Evolutionary conservation across 345 rosid species (phyloP).

Genomic region (Eucalyptus albens): DNA sequence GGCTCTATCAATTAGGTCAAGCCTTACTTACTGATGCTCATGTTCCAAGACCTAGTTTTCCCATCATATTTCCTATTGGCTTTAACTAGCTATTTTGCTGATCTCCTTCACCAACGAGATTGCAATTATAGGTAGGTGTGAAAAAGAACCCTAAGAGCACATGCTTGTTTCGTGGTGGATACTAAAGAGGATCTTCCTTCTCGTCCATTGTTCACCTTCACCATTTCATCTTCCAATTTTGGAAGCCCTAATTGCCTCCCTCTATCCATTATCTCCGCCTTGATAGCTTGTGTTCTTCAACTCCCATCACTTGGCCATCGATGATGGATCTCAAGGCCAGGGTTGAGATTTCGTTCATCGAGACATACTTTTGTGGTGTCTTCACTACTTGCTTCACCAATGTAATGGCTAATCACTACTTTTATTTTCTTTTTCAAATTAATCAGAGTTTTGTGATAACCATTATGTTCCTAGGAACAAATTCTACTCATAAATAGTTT

Average conservation of each 20-base stretch:
- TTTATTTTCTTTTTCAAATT: too few relatives aligned
- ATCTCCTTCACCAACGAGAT: too few relatives aligned
- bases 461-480: too few relatives aligned
- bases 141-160: not conserved
- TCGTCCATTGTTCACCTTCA: not conserved
- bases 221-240: not conserved
- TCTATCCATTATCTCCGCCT: not conserved
- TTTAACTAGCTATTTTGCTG: too few relatives aligned
- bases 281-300: not conserved
- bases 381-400: constrained; percentile 92
- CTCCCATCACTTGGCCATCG: not conserved
- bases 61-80: too few relatives aligned
- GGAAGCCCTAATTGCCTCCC: not conserved
- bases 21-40: too few relatives aligned
- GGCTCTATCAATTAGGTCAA: too few relatives aligned
- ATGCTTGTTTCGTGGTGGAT: not conserved
- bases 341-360: constrained; percentile 62
- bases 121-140: not conserved
- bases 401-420: constrained; percentile 14
- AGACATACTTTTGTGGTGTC: constrained; percentile 78
- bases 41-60: too few relatives aligned
- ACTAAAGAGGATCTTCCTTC: not conserved
- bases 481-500: too few relatives aligned
- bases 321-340: constrained; percentile 1
- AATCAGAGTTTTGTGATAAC: too few relatives aligned